Evolutionary conservation across 345 rosid species (phyloP), one percentile per base, ranked within the genome.

Genomic region (Syzygium jambos): DNA sequence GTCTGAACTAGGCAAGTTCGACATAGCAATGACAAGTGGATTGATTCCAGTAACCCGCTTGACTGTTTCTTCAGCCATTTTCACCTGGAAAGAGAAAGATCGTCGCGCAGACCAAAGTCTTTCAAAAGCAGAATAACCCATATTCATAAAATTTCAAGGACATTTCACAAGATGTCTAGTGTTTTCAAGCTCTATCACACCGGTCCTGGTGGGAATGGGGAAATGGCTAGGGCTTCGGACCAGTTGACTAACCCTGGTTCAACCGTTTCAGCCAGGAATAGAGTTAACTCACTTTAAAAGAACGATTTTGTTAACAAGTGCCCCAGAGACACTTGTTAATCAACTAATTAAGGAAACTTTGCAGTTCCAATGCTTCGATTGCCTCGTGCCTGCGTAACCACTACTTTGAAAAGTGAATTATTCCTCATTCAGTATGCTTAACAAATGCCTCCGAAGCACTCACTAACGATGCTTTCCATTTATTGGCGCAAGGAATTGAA

Each of bases 31-130:
- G 87, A 93, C 90, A 89, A 94, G 84, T 3, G 99, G 99, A 89
- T 95, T 95, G 90, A 94, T 89, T 89, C 99, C 99, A 17, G 98
- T 95, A 87, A 95, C 95, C 87, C 93, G 92, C 90, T 96, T 97
- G 15, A 97, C 98, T 10, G 97, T 96, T 92, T 98, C 99, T 93
- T 98, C 99, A 25, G 98, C 99, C 99, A 98, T 96, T 93, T 96
- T 96, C 77, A 98, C 99, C 99, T 97, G 93, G 52, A 93, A 90
- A 29, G 51, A 63, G 23, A 83, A 17, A 29, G 54, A 73, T 49
- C 43, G 49, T 73, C 14, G 27, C 38, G 82, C 82, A 73, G 49
- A 73, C 27, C 7, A 38, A 73, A 73, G 82, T 19, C 49, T 73
- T 73, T 73, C 49, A 73, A 73, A 73, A 73, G 82, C 82, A 73